Evolutionary conservation across 1,139 yeast genomes (phyloP).

Genomic region (Diutina sp.): DNA sequence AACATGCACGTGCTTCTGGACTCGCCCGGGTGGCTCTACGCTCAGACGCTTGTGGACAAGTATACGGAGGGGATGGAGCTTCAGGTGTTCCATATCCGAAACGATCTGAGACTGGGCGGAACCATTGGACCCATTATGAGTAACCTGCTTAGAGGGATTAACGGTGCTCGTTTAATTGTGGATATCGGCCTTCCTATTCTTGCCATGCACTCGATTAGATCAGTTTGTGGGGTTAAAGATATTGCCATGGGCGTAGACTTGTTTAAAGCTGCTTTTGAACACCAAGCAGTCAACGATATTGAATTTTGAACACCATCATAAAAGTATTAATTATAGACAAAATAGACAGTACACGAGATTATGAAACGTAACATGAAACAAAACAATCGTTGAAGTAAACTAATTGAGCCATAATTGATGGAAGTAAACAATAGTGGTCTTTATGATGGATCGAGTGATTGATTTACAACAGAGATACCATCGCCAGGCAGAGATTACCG

Average conservation of each 20-base stretch:
- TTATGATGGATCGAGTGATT: background rate
- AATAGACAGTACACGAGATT: too few relatives aligned
- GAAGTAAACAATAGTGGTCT: too few relatives aligned
- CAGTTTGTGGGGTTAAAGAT: constrained; percentile 29
- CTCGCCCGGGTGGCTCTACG: constrained; percentile 20
- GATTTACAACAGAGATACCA: too few relatives aligned
- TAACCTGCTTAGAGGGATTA: constrained; percentile 11
- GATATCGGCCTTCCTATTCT: constrained; percentile 35
- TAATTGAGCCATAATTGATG: too few relatives aligned
- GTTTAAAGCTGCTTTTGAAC: constrained; percentile 23
- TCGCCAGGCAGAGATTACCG: background rate
- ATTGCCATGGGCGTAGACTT: constrained; percentile 28
- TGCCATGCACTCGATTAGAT: constrained; percentile 34
- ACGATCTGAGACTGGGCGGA: constrained; percentile 31
- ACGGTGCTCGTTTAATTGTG: constrained; percentile 24
- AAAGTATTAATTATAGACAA: too few relatives aligned
- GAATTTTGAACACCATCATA: background rate
- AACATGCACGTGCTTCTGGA: constrained; percentile 34
- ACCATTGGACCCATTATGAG: constrained; percentile 31
- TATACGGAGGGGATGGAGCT: constrained; percentile 11
- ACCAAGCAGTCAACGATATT: constrained; percentile 4
- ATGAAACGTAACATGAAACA: background rate
- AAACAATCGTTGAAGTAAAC: too few relatives aligned
- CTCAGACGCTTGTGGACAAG: constrained; percentile 18
- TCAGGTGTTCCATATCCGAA: constrained; percentile 32